Evolutionary conservation across 1,284 basidiomycete species (phyloP).

Genomic region (Sutorius eximius): DNA sequence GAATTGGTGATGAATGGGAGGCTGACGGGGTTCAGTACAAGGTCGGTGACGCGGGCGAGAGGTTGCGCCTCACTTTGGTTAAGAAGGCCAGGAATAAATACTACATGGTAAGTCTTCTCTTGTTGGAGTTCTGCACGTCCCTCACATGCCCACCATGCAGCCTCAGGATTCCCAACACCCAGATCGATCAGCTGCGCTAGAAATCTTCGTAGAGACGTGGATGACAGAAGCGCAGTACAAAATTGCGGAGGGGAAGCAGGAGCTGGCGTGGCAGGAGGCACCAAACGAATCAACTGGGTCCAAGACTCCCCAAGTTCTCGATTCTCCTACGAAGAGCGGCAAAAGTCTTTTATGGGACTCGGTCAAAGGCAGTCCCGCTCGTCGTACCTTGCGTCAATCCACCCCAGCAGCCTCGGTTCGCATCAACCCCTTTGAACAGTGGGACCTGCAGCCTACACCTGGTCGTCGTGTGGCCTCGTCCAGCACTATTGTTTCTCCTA

Average conservation of each 20-base stretch:
- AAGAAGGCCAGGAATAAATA: conserved; percentile 68
- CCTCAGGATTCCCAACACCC: conserved; percentile 75
- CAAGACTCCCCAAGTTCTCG: conserved; percentile 39
- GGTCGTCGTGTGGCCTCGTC: conserved; percentile 43
- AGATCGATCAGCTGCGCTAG: conserved; percentile 61
- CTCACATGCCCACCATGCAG: conserved; percentile 38
- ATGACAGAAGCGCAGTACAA: conserved; percentile 71
- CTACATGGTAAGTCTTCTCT: conserved; percentile 56
- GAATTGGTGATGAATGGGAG: conserved; percentile 74
- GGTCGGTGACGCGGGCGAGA: conserved; percentile 67
- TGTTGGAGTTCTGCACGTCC: neutral
- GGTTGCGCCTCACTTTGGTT: conserved; percentile 64
- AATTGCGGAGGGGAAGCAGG: conserved; percentile 57
- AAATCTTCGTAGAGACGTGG: conserved; percentile 75
- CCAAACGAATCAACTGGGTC: conserved; percentile 43
- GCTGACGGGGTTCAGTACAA: conserved; percentile 66
- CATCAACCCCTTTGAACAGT: conserved; percentile 40
- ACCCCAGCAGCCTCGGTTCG: conserved; percentile 43
- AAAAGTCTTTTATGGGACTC: conserved; percentile 51
- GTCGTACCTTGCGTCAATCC: conserved; percentile 45
- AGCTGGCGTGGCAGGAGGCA: conserved; percentile 68
- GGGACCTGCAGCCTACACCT: conserved; percentile 27
- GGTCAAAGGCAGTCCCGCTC: conserved; percentile 38
- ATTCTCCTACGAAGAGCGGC: conserved; percentile 39
- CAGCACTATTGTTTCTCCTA: conserved; percentile 22